These are phyloP conservation scores for Thermoascus crustaceus DNA, from an alignment of 2,329 filamentous ascomycete species.

Conservation along the genomic window DNA sequence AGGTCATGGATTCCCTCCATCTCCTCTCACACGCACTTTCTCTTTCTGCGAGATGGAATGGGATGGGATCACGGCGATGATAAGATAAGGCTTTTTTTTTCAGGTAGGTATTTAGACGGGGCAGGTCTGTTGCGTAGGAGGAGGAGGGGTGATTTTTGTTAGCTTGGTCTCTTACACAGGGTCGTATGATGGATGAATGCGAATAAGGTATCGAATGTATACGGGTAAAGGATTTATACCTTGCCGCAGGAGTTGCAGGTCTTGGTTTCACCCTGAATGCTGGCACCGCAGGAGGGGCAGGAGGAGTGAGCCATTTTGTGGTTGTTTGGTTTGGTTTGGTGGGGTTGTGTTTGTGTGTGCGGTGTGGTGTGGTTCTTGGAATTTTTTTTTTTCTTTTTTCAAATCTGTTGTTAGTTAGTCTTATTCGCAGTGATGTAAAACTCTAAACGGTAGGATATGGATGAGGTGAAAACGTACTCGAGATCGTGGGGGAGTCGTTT, in stretches of 20 bases:
- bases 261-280: slow-evolving; percentile 20
- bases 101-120: slow-evolving; percentile 5
- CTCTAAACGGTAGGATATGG: no score
- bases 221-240: slow-evolving; percentile 9
- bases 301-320: slow-evolving; percentile 11
- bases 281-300: slow-evolving; percentile 20
- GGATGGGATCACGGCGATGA: neutral
- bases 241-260: slow-evolving; percentile 21
- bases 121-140: no score
- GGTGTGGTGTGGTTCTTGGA: no score
- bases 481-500: no score
- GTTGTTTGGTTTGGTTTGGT: neutral
- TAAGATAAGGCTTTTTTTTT: neutral
- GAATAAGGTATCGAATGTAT: slow-evolving; percentile 17
- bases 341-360: neutral
- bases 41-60: neutral
- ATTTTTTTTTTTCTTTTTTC: no score
- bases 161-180: no score
- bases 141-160: no score
- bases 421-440: no score
- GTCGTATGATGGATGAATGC: neutral
- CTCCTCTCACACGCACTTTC: neutral
- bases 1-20: no score
- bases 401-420: no score
- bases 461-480: no score